These are phyloP conservation scores for Diaporthe sp. DNA, from an alignment of 2,329 filamentous ascomycete species.

Conservation along the genomic window DNA sequence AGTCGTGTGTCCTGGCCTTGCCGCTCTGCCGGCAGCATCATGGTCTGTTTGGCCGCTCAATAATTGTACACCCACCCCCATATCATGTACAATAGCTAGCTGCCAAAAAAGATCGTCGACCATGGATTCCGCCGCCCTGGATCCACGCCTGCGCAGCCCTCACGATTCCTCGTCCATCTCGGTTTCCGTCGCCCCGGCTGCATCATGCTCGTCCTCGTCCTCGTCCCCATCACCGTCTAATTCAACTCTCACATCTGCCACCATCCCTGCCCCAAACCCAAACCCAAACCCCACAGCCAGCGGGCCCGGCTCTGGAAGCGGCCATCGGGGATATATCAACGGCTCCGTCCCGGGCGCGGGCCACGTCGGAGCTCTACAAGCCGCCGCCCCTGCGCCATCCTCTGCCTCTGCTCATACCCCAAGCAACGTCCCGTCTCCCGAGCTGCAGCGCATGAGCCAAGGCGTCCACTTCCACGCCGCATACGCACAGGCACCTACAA, in stretches of 20 bases:
- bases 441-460: constrained; percentile 26
- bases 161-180: constrained; percentile 37
- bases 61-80: not conserved
- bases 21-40: not conserved
- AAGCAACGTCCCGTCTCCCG: constrained; percentile 36
- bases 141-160: constrained; percentile 41
- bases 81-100: constrained; percentile 11
- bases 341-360: constrained; percentile 17
- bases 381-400: constrained; percentile 13
- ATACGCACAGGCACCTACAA: constrained; percentile 4
- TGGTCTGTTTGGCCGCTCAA: not conserved
- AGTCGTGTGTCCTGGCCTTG: not conserved
- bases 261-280: not conserved
- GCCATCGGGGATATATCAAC: constrained; percentile 5
- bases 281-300: constrained; percentile 1
- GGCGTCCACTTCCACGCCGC: not conserved
- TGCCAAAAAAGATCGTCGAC: not conserved
- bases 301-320: constrained; percentile 19
- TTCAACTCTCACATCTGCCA: constrained; percentile 15
- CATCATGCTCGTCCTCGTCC: constrained; percentile 14
- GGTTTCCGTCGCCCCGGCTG: constrained; percentile 26
- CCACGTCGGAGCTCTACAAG: constrained; percentile 3
- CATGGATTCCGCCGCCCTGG: constrained; percentile 41
- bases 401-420: constrained; percentile 28
- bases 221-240: constrained; percentile 18